Evolutionary conservation across 345 rosid genomes (phyloP).

Genomic region (Arabis hirsuta): DNA sequence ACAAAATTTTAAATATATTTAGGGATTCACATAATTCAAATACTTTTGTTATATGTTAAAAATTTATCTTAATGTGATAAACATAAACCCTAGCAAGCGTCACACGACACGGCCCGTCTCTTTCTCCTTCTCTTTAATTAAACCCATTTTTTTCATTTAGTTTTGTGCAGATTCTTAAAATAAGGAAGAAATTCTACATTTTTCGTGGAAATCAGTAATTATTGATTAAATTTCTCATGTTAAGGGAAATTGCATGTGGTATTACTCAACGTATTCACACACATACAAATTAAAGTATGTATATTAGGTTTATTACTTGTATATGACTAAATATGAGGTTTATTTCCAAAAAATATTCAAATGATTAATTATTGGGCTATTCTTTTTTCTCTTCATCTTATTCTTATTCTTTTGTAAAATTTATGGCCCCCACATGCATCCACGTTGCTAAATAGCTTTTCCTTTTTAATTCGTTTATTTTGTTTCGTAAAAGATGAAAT

Average conservation of each 20-base stretch:
- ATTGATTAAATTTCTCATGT: not conserved
- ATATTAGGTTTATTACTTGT: not conserved
- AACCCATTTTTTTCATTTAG: not conserved
- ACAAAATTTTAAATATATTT: not conserved
- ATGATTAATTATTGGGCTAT: conserved; percentile 4
- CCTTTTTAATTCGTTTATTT: conserved; percentile 4
- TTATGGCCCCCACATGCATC: conserved; percentile 47
- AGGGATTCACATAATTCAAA: not conserved
- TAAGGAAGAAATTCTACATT: not conserved
- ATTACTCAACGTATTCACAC: conserved; percentile 1
- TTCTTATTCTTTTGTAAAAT: conserved; percentile 1
- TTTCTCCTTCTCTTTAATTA: conserved; percentile 21
- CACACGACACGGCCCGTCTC: conserved; percentile 48
- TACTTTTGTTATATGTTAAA: not conserved
- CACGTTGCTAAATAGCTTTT: conserved; percentile 37
- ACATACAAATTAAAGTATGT: not conserved
- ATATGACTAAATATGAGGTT: not conserved
- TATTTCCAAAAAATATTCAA: not conserved
- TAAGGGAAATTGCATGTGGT: conserved; percentile 5
- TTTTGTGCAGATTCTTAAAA: conserved; percentile 18
- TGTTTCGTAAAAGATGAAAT: conserved; percentile 9
- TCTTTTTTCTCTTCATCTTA: not conserved
- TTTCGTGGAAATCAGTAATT: conserved; percentile 7
- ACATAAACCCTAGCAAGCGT: conserved; percentile 40
- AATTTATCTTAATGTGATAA: not conserved